Conservation (phyloP, 2,329 filamentous ascomycete species). For the Hypoxylon sp. region DNA sequence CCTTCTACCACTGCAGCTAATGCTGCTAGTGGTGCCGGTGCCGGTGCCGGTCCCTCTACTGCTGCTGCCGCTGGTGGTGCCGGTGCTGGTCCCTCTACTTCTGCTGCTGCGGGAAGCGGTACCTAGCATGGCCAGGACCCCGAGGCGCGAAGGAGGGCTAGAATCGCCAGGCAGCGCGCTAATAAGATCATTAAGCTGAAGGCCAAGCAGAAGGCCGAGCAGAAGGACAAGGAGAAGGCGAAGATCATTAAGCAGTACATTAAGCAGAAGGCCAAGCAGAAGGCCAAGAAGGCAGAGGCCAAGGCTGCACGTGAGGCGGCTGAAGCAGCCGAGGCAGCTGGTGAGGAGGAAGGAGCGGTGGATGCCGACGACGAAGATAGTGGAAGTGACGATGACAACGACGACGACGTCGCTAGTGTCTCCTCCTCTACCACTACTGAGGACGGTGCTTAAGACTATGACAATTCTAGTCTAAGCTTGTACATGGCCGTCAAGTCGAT, state of each 20-base stretch:
- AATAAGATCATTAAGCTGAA: background rate
- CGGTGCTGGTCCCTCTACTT: background rate
- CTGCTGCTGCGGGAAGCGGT: background rate
- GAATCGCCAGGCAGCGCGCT: too few species aligned
- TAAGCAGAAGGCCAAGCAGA: background rate
- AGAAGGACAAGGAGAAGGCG: conserved; percentile 2
- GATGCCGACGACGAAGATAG: background rate
- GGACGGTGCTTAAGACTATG: background rate
- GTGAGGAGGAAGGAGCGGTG: background rate
- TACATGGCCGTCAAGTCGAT: too few species aligned
- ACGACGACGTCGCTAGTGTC: background rate
- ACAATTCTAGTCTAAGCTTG: background rate
- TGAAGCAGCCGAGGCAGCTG: background rate
- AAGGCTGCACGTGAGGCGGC: background rate
- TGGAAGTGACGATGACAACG: background rate
- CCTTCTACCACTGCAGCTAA: background rate
- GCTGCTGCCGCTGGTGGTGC: background rate
- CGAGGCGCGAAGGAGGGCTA: background rate
- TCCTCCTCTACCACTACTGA: background rate
- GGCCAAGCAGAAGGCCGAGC: background rate
- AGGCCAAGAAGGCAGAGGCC: background rate
- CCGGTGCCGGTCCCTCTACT: background rate
- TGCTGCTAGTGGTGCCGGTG: background rate
- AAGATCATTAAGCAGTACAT: too few species aligned
- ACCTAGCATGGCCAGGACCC: conserved; percentile 15